Conservation (phyloP, 768 basidiomycete genomes). For the Kwoniella mangroviensis region DNA sequence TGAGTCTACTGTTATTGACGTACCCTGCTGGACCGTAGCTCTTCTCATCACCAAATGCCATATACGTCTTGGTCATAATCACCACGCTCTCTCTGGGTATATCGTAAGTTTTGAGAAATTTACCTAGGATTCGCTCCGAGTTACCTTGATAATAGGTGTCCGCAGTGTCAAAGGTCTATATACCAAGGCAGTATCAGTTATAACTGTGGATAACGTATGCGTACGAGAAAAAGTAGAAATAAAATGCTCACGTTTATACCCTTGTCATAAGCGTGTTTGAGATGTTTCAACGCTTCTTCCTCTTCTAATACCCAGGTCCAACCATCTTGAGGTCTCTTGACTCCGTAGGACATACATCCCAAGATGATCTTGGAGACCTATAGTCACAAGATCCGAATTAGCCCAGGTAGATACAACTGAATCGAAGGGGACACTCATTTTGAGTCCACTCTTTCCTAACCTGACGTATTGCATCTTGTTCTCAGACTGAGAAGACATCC, state of each 20-base stretch:
- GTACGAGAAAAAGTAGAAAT: no score
- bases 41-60: slow-evolving; percentile 15
- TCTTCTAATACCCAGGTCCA: slow-evolving; percentile 47
- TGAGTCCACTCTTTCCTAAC: slow-evolving; percentile 47
- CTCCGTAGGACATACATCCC: slow-evolving; percentile 48
- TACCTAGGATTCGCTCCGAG: slow-evolving; percentile 72
- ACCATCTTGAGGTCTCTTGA: slow-evolving; percentile 35
- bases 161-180: slow-evolving; percentile 43
- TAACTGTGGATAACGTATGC: no score
- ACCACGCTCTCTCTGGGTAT: slow-evolving; percentile 78
- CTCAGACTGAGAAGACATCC: not conserved
- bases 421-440: slow-evolving; percentile 29
- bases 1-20: slow-evolving; percentile 22
- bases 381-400: slow-evolving; percentile 7
- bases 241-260: slow-evolving; percentile 44
- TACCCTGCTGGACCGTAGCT: slow-evolving; percentile 18
- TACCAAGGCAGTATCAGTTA: no score
- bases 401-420: not conserved
- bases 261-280: slow-evolving; percentile 47
- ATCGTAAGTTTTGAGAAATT: slow-evolving; percentile 70
- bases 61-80: slow-evolving; percentile 71
- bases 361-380: slow-evolving; percentile 44
- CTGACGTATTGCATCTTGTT: slow-evolving; percentile 46
- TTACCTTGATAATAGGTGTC: slow-evolving; percentile 49
- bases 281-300: slow-evolving; percentile 40